Conservation (phyloP, 768 basidiomycete species). For the Pholiota molesta region DNA sequence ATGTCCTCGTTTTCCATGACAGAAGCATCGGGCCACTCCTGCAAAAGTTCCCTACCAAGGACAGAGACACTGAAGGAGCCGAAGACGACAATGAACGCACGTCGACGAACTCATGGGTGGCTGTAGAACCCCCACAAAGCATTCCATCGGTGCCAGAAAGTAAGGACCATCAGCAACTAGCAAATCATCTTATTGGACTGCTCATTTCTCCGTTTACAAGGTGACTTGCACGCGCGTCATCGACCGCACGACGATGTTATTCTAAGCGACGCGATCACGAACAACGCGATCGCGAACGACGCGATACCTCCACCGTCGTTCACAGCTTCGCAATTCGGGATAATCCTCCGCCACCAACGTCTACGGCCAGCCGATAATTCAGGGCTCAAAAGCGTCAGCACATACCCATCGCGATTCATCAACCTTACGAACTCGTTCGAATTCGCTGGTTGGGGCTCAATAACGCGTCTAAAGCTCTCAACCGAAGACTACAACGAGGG, state of each 20-base stretch:
- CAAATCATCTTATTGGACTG: too few species aligned
- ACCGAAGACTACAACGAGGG: slow-evolving; percentile 42
- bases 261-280: neutral
- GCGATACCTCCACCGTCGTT: slow-evolving; percentile 48
- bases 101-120: neutral
- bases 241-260: neutral
- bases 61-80: neutral
- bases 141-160: neutral
- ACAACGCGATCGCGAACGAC: too few species aligned
- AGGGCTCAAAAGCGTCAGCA: slow-evolving; percentile 36
- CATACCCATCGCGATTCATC: slow-evolving; percentile 61
- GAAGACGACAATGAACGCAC: neutral
- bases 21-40: neutral
- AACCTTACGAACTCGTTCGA: slow-evolving; percentile 67
- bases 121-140: neutral
- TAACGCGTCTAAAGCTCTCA: slow-evolving; percentile 48
- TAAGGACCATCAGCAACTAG: neutral
- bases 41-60: neutral
- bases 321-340: slow-evolving; percentile 50
- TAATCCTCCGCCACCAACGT: slow-evolving; percentile 66
- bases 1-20: neutral
- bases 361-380: slow-evolving; percentile 47
- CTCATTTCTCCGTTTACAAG: too few species aligned
- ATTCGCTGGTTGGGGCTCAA: slow-evolving; percentile 73
- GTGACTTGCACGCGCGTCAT: too few species aligned